A percentile compares a stretch with the other conserved stretches of the same genome.
These are phyloP conservation scores for Sporobolomyces pararoseus DNA, from an alignment of 768 basidiomycete species.

Conservation along the genomic window DNA sequence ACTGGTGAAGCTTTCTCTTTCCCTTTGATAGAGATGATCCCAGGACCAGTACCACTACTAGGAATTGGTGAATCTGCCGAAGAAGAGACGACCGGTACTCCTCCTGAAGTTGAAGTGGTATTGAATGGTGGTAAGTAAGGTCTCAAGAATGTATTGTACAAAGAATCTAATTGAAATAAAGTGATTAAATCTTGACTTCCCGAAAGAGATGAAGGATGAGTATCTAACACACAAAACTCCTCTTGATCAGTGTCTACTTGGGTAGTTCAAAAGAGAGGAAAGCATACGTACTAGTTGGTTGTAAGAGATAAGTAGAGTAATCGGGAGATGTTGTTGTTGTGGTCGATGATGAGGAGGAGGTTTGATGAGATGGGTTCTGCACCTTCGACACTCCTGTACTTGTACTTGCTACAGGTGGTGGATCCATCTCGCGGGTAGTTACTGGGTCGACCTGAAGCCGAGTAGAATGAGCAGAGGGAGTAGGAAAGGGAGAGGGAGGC, in stretches of 20 bases:
- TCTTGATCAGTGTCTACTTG: not conserved
- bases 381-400: no score
- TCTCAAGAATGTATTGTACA: conserved; percentile 42
- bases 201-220: conserved; percentile 19
- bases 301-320: not conserved
- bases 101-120: not conserved
- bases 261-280: not conserved
- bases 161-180: conserved; percentile 25
- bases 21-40: conserved; percentile 16
- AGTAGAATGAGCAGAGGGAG: not conserved
- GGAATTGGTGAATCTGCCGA: not conserved
- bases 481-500: not conserved
- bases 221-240: not conserved
- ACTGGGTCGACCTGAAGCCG: no score
- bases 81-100: no score
- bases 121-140: conserved; percentile 32
- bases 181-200: conserved; percentile 42
- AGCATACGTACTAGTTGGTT: conserved; percentile 6
- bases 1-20: conserved; percentile 13
- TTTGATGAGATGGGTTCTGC: not conserved
- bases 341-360: not conserved
- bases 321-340: not conserved
- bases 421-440: not conserved
- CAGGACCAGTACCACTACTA: not conserved
- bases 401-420: conserved; percentile 5